Base-by-base conservation (phyloP, 352 stramenopile genomes). In the Lagenidium giganteum region DNA sequence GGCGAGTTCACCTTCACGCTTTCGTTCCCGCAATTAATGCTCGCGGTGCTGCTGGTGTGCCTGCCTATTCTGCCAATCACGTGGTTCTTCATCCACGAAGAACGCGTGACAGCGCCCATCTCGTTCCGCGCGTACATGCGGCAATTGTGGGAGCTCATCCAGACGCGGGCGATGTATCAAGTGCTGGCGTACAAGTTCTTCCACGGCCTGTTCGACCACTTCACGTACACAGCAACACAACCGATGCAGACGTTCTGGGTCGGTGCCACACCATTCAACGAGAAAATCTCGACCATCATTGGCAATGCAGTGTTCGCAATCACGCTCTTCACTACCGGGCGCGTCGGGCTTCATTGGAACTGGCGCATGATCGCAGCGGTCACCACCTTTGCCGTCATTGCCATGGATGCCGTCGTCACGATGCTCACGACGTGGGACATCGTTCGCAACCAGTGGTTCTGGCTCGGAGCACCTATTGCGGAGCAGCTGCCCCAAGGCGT, bases 41-140 rank as follows among this genome's bases (percentile, higher is more conserved):
- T 42, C 23, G 4, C 50, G 11, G 29, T 61, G 32, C 48, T 30
- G 17, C 43, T 47, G 12, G 36, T 26, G 17, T 52, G 32, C 27
- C 9, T 63, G 16, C 42, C 42, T 3, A 22, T 58, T 3, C 25
- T 73, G 6, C 62, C 59, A 3, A 17, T 57, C 5, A 60, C 51
- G n/a, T 70, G 42, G 31, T 64, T 56, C n/a, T 41, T 66, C 18
- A 21, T 73, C 2, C 18, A 60, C 8, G 64, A 76, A 37, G n/a
- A 36, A 16, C 49, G 50, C 23, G 24, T 52, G 2, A 23, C 35
- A 13, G 14, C 26, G 13, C 20, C 46, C 11, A 23, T 20, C 44
- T 20, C 29, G 2, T 47, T 67, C 17, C 4, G n/a, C 37, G 16
- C 30, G 22, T 70, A 74, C 44, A 51, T 60, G 11, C 2, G 24